Evolutionary conservation across 495 filamentous ascomycete genomes (phyloP).

Genomic region (Hypoxylon intermedium): DNA sequence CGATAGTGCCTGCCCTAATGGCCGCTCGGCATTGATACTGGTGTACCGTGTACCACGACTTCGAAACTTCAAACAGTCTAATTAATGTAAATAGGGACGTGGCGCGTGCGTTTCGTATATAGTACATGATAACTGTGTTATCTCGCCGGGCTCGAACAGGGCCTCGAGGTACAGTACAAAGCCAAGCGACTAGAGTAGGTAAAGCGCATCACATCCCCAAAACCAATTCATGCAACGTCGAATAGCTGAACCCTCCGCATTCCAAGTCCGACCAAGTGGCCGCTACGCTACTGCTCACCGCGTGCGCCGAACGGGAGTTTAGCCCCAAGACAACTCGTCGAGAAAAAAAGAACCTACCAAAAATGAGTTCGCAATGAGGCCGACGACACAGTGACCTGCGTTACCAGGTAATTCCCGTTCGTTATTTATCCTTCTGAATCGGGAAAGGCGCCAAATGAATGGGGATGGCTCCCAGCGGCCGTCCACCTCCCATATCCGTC

Average conservation of each 20-base stretch:
- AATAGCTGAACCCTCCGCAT: conserved; percentile 26
- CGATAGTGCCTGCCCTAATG: neutral
- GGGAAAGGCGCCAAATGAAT: conserved; percentile 34
- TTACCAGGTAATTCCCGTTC: conserved; percentile 21
- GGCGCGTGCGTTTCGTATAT: conserved; percentile 12
- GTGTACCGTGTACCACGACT: conserved; percentile 3
- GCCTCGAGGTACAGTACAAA: neutral
- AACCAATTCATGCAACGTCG: conserved; percentile 36
- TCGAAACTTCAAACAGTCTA: conserved; percentile 17
- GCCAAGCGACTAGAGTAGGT: neutral
- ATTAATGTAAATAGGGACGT: conserved; percentile 11
- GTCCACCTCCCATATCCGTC: conserved; percentile 37
- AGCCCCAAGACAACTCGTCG: conserved; percentile 22
- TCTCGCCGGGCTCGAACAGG: too few species aligned
- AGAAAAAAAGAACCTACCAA: conserved; percentile 4
- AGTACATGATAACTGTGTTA: too few species aligned
- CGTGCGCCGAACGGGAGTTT: conserved; percentile 20
- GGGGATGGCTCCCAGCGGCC: conserved; percentile 34
- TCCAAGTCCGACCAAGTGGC: conserved; percentile 23
- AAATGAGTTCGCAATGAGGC: conserved; percentile 29
- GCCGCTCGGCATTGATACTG: conserved; percentile 14
- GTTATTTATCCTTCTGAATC: conserved; percentile 35
- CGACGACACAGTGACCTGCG: too few species aligned
- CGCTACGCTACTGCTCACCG: conserved; percentile 2
- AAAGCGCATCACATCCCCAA: conserved; percentile 2